Conservation (phyloP, 2,329 filamentous ascomycete genomes). For the Simplicillium sp. region DNA sequence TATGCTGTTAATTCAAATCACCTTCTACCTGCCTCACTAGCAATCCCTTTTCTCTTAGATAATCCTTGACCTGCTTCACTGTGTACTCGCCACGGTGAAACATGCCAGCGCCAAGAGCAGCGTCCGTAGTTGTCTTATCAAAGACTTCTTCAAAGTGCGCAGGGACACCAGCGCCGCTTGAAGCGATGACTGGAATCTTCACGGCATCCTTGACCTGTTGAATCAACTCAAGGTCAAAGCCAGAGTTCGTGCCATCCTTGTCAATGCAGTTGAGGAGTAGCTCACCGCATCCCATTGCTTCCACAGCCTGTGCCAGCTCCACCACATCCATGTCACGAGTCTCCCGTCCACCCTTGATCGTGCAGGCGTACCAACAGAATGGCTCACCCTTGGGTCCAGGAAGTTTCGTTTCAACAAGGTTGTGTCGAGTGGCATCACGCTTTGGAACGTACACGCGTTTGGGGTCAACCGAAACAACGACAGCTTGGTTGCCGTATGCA, state of each 20-base stretch:
- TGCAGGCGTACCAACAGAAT: conserved; percentile 96
- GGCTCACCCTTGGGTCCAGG: conserved; percentile 68
- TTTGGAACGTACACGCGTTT: conserved; percentile 80
- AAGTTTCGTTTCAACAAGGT: conserved; percentile 58
- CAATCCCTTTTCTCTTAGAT: conserved; percentile 60
- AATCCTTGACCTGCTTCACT: conserved; percentile 86
- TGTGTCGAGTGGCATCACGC: conserved; percentile 60
- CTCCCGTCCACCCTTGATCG: conserved; percentile 89
- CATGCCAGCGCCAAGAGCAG: conserved; percentile 91
- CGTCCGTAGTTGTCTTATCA: conserved; percentile 74
- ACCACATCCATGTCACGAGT: conserved; percentile 89
- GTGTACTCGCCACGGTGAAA: conserved; percentile 96
- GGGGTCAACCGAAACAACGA: conserved; percentile 91
- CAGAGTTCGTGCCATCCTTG: conserved; percentile 86
- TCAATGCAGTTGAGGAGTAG: conserved; percentile 97
- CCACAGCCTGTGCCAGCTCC: conserved; percentile 78
- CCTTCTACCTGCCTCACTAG: conserved; percentile 69
- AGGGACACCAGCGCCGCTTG: conserved; percentile 82
- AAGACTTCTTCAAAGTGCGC: conserved; percentile 90
- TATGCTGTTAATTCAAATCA: neutral
- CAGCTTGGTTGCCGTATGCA: conserved; percentile 93
- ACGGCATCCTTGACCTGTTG: conserved; percentile 77
- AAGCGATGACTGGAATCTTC: conserved; percentile 90
- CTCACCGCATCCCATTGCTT: conserved; percentile 93
- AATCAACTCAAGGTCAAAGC: conserved; percentile 91